Evolutionary conservation across 129 eudicot species (phyloP), one percentile per base, ranked within the genome.

Genomic region (Ambrosia trifida): DNA sequence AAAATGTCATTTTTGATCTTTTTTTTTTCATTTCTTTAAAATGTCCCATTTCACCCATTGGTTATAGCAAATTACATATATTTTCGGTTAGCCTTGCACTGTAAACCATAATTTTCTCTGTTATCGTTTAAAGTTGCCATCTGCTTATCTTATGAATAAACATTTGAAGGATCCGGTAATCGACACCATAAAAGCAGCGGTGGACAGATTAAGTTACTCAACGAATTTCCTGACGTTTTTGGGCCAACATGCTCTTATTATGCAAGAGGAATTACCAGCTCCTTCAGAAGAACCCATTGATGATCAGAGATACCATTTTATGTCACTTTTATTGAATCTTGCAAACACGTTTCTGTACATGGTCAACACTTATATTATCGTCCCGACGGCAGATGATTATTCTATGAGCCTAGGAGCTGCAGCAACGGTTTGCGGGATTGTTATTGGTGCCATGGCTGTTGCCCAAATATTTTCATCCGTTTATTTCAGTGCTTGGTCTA

Each of bases 361-460:
- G 98, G 92, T 93, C 74, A 93, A 93, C 66, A 89, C 98, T 30
- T 93, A 93, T 69, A 87, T 93, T 69, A 89, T 93, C 31, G 95
- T 93, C 49, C 98, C 98, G 18, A 89, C 98, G 33, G 96, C 98
- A 3, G 98, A 87, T 77, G 92, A 87, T 74, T 93, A 93, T 63
- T 82, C 98, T 3, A 76, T 79, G 87, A 93, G 95, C 80, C 85
- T 93, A 41, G 98, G 96, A 53, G 95, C 95, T 52, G 90, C 96
- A n/a, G 86, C 98, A 73, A 89, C 98, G 1, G 95, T 87, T 73
- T 93, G 98, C 51, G 98, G 98, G 62, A 76, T 93, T 46, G 91
- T 93, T 43, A 93, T 93, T 74, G 98, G 98, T 59, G 88, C 96
- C 56, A 93, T 93, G 98, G 98, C 98, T 36, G 90, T 93, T 57